phyloP scores from a whole-genome alignment of 352 stramenopile species.

The Phytophthora pini region DNA sequence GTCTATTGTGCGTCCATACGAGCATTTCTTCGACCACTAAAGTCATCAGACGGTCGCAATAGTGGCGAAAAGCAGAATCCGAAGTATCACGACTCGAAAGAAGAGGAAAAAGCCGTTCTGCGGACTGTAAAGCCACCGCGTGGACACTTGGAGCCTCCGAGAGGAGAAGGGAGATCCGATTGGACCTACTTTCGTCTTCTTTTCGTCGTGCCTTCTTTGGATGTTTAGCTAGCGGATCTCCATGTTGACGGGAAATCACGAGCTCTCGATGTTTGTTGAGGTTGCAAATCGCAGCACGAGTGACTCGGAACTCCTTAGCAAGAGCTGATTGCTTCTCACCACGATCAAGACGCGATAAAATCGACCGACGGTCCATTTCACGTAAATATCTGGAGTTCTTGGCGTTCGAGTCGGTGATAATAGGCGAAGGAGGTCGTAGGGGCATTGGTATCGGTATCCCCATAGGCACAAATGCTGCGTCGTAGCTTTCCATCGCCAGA shows the following conservation, averaged over 20 bases:
- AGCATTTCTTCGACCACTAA: slow-evolving; percentile 47
- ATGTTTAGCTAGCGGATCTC: slow-evolving; percentile 57
- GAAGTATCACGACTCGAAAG: slow-evolving; percentile 20
- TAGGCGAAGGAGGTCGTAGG: neutral
- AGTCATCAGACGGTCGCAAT: slow-evolving; percentile 42
- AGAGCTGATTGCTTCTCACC: slow-evolving; percentile 58
- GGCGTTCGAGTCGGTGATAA: slow-evolving; percentile 6
- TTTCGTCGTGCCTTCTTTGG: slow-evolving; percentile 30
- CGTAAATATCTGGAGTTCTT: slow-evolving; percentile 51
- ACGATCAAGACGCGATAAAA: slow-evolving; percentile 44
- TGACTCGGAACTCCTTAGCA: slow-evolving; percentile 68
- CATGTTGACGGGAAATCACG: slow-evolving; percentile 45
- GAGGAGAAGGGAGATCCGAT: slow-evolving; percentile 6
- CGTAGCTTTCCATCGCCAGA: slow-evolving; percentile 1
- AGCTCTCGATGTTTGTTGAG: slow-evolving; percentile 56
- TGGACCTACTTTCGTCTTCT: slow-evolving; percentile 1
- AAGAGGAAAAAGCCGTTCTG: slow-evolving; percentile 23
- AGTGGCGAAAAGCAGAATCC: slow-evolving; percentile 30
- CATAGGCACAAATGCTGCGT: no score
- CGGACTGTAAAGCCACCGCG: slow-evolving; percentile 11
- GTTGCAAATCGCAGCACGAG: slow-evolving; percentile 65
- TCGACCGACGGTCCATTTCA: slow-evolving; percentile 59
- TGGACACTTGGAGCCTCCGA: slow-evolving; percentile 1
- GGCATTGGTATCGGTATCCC: slow-evolving; percentile 1
- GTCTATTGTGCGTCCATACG: slow-evolving; percentile 28